phyloP scores from a whole-genome alignment of 2,329 filamentous ascomycete genomes.

The Paecilomyces sp. region DNA sequence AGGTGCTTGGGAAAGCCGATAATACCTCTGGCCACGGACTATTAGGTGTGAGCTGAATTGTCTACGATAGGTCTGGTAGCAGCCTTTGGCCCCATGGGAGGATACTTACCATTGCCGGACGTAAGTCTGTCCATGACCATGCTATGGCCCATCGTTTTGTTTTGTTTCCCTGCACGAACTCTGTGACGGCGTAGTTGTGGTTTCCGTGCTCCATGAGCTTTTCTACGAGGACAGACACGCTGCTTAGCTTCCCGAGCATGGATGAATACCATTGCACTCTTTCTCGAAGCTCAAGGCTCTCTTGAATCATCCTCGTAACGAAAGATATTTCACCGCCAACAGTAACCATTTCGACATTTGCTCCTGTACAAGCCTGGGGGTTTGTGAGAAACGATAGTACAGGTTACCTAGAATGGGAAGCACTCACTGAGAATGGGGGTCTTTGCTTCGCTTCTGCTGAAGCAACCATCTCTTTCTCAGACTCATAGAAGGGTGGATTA shows the following conservation, averaged over 20 bases:
- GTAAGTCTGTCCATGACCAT: constrained; percentile 69
- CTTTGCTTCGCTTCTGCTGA: constrained; percentile 60
- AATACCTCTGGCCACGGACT: constrained; percentile 29
- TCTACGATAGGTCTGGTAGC: neutral
- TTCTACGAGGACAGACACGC: constrained; percentile 55
- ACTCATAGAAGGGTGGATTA: constrained; percentile 92
- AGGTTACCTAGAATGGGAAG: neutral
- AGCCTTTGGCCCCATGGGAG: neutral
- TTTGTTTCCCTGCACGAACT: constrained; percentile 68
- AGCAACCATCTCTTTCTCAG: constrained; percentile 57
- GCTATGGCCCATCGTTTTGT: constrained; percentile 82
- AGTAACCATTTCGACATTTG: constrained; percentile 78
- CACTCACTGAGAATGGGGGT: constrained; percentile 61
- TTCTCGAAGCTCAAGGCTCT: constrained; percentile 55
- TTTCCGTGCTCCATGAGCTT: constrained; percentile 52
- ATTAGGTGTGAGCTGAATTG: constrained; percentile 3
- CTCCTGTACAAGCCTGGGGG: constrained; percentile 57
- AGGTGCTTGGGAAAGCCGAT: constrained; percentile 43
- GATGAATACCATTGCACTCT: constrained; percentile 80
- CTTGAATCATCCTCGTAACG: constrained; percentile 60
- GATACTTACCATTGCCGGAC: constrained; percentile 50
- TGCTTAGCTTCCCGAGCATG: constrained; percentile 80
- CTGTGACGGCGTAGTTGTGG: constrained; percentile 73
- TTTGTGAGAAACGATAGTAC: neutral
- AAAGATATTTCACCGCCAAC: constrained; percentile 71